Evolutionary conservation across 805 yeast species (phyloP).

Genomic region (Metschnikowia reukaufii): DNA sequence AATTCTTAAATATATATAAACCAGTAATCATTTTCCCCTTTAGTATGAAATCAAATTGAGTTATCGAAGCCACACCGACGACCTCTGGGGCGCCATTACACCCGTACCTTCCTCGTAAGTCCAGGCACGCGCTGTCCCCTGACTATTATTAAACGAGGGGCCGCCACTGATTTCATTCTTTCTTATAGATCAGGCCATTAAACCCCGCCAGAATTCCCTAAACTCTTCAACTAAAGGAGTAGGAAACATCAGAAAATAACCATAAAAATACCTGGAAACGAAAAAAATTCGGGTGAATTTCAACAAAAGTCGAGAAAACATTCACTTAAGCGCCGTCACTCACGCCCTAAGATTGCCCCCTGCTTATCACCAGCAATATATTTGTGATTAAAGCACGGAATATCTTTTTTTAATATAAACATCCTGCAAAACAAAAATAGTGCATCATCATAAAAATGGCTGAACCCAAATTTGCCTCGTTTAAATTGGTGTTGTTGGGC

Average conservation of each 20-base stretch:
- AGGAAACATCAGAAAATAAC: background rate
- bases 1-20: too few relatives aligned
- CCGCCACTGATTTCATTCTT: background rate
- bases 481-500: constrained; percentile 87
- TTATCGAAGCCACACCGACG: too few relatives aligned
- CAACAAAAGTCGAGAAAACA: background rate
- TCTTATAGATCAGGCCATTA: background rate
- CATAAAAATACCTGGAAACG: background rate
- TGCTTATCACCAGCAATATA: background rate
- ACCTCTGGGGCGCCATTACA: background rate
- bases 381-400: background rate
- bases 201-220: background rate
- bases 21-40: too few relatives aligned
- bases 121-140: background rate
- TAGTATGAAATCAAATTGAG: too few relatives aligned
- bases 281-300: background rate
- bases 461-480: constrained; percentile 46
- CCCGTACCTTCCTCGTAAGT: background rate
- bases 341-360: background rate
- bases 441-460: constrained; percentile 7
- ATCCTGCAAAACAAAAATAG: background rate
- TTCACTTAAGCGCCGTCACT: background rate
- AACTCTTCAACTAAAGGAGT: background rate
- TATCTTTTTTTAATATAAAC: too few relatives aligned
- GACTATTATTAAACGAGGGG: background rate